Evolutionary conservation across 2,329 filamentous ascomycete genomes (phyloP), one percentile per base, ranked within the genome.

Genomic region (Huntiella decipiens): DNA sequence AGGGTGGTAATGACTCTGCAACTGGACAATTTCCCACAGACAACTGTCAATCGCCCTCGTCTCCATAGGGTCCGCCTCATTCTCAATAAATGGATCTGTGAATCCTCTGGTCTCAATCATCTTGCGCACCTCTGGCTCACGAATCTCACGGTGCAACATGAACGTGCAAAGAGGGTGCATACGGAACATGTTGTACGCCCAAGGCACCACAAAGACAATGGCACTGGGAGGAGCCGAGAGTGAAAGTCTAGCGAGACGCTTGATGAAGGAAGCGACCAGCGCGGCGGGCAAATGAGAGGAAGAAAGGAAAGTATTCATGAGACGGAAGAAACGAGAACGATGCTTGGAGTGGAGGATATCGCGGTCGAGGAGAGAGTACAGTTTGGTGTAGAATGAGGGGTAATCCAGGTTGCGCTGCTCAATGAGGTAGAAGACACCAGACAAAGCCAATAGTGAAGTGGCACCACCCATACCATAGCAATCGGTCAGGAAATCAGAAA

Each of bases 401-500:
- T 98, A 98, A 63, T 98, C 91, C 50, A 98, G 71, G 58, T 98
- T 98, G 57, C 84, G 83, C 58, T 91, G 77, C 52, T 83, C 79
- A 54, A 98, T 96, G 44, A 98, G 73, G 59, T 93, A 91, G 65
- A 94, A 98, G 39, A 98, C 78, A 44, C 91, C 91, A 1, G 84
- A 92, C 1, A 98, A 68, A 1, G 92, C 86, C 15, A 95, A 71
- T 4, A 98, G 69, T 4, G 91, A 88, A 41, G 79, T 85, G 11
- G 85, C 81, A 38, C 91, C 91, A 44, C 88, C 86, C 5, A 78
- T 66, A 55, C 95, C 73, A 64, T 93, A 96, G 28, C 79, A 92
- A 62, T 91, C 84, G n/a, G 86, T 94, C 46, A 98, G 65, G 61
- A 96, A 98, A 64, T 98, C 91, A 70, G 94, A 86, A 32, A 98